These are phyloP conservation scores for Trichoderma virens DNA, from an alignment of 495 filamentous ascomycete species.

Conservation along the genomic window DNA sequence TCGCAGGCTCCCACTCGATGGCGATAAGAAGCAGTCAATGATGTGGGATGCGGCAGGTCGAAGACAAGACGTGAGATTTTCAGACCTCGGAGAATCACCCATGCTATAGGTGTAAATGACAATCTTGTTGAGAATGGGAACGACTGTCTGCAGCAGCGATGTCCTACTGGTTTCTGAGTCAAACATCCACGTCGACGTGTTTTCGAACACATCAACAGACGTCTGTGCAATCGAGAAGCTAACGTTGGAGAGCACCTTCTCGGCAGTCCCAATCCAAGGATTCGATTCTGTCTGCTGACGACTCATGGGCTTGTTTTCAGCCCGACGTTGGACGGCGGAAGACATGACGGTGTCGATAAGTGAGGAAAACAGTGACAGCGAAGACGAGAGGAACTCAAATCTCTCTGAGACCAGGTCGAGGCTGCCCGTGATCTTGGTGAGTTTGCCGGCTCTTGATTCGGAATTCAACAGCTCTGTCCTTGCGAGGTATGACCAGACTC, in stretches of 20 bases:
- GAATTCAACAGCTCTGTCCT: conserved; percentile 68
- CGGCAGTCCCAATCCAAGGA: conserved; percentile 62
- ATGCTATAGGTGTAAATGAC: conserved; percentile 65
- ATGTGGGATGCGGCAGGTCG: conserved; percentile 65
- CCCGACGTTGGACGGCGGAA: conserved; percentile 63
- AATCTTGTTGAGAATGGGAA: conserved; percentile 61
- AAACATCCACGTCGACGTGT: conserved; percentile 76
- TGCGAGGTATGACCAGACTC: conserved; percentile 84
- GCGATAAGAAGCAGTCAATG: conserved; percentile 65
- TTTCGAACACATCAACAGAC: conserved; percentile 74
- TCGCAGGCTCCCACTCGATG: conserved; percentile 57
- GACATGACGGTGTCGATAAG: conserved; percentile 68
- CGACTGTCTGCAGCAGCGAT: conserved; percentile 44
- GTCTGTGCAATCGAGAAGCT: conserved; percentile 62
- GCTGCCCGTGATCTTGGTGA: conserved; percentile 64
- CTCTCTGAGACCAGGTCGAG: conserved; percentile 67
- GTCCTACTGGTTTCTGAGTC: conserved; percentile 55
- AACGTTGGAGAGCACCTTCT: conserved; percentile 66
- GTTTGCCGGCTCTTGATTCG: conserved; percentile 61
- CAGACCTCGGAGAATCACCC: conserved; percentile 50
- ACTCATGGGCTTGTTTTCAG: conserved; percentile 41
- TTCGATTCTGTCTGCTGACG: conserved; percentile 47
- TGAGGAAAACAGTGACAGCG: conserved; percentile 62
- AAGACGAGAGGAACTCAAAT: conserved; percentile 68
- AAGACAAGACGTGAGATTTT: conserved; percentile 53